A percentile compares a stretch with the other conserved stretches of the same genome.
Evolutionary conservation across 75 land plant species (phyloP).

Genomic region (Selaginella tamariscina): DNA sequence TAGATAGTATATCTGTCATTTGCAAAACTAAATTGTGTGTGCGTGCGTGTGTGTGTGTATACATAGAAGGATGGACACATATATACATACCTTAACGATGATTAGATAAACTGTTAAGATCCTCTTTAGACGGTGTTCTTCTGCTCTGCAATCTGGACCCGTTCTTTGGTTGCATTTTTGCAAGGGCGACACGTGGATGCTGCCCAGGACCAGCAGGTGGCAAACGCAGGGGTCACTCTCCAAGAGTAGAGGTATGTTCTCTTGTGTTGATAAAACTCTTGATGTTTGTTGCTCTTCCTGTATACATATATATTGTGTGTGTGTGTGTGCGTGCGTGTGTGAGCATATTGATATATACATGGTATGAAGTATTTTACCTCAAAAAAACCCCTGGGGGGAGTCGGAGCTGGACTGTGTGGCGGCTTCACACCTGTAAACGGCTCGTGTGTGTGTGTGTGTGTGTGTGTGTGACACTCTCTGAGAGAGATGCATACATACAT

Average conservation of each 20-base stretch:
- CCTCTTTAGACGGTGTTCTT: constrained; percentile 80
- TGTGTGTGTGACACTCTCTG: neutral
- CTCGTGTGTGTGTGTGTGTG: constrained; percentile 17
- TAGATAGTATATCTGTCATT: too few species aligned
- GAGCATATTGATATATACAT: too few species aligned
- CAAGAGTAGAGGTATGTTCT: neutral
- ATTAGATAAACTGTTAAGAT: constrained; percentile 24
- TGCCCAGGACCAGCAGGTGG: constrained; percentile 39
- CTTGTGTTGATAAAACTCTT: neutral
- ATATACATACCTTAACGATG: neutral
- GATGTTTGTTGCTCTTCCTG: neutral
- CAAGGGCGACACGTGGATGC: constrained; percentile 26
- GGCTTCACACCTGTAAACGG: constrained; percentile 55
- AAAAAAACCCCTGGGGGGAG: neutral
- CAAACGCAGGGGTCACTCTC: neutral
- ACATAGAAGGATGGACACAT: neutral
- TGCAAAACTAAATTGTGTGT: too few species aligned
- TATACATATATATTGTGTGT: too few species aligned
- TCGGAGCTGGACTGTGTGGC: constrained; percentile 53
- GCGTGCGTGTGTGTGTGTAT: constrained; percentile 11
- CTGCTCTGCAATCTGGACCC: constrained; percentile 60
- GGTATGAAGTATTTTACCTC: neutral
- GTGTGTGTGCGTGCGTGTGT: too few species aligned
- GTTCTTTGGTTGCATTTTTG: constrained; percentile 47
- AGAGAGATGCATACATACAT: neutral